Conservation (phyloP, 306 rosid genomes). For the Vigna nakashimae region DNA sequence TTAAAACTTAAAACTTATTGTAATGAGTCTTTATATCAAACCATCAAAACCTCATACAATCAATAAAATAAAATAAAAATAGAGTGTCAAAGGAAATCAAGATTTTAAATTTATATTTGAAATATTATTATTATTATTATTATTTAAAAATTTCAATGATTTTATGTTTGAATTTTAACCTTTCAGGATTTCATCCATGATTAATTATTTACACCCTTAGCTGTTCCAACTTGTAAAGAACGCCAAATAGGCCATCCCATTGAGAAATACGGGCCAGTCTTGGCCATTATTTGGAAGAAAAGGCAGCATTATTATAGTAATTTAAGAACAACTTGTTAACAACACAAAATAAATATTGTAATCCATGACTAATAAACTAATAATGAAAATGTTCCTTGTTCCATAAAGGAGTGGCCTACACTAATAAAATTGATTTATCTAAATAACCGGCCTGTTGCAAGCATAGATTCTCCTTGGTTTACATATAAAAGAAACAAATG, state of each 20-base stretch:
- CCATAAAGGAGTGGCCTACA: slow-evolving; percentile 51
- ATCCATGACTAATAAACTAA: slow-evolving; percentile 22
- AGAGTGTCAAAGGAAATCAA: no score
- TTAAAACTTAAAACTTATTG: no score
- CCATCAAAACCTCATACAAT: no score
- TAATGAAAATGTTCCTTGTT: slow-evolving; percentile 40
- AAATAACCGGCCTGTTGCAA: slow-evolving; percentile 41
- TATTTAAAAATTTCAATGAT: no score
- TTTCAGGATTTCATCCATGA: background rate
- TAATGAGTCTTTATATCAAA: no score
- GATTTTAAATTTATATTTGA: no score
- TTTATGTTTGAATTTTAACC: no score
- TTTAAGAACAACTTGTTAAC: slow-evolving; percentile 45
- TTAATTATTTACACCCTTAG: background rate
- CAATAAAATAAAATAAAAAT: no score
- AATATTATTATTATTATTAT: no score
- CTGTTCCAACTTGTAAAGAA: slow-evolving; percentile 47
- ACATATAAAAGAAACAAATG: slow-evolving; percentile 24
- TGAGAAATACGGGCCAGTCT: slow-evolving; percentile 38
- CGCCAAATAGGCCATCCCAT: slow-evolving; percentile 30
- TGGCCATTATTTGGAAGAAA: slow-evolving; percentile 49
- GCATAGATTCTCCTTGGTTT: slow-evolving; percentile 57
- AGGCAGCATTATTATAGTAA: slow-evolving; percentile 38
- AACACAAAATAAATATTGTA: slow-evolving; percentile 34
- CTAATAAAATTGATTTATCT: slow-evolving; percentile 18